Base-by-base conservation (phyloP, 2,329 filamentous ascomycete species). In the Beauveria pseudobassiana region DNA sequence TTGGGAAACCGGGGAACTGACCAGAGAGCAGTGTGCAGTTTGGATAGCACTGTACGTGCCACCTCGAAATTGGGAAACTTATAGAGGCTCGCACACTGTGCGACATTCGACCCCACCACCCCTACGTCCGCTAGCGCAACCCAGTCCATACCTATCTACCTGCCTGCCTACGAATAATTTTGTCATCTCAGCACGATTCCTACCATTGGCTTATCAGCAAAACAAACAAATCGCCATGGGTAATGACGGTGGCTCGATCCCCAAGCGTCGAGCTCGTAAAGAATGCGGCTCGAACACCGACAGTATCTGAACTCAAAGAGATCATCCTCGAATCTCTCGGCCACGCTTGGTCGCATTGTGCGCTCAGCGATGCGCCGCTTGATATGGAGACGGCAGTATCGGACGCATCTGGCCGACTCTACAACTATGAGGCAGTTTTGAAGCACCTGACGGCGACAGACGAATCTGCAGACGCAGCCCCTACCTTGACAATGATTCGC, bases 161-260 rank as follows among this genome's bases (percentile, higher is more conserved):
- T 38, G 34, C 12, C 34, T 38, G 5, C 34, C 34, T 38, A 14
- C 12, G 12, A 38, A 38, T 14, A 16, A 16, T 16, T 38, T 38
- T 38, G 34, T 3, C 34, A 16, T 38, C 34, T 16, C 34, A 38
- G 42, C 18, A 30, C 6, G 49, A 51, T 51, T 26, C 18, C 30
- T 38, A 9, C n/a, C 20, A 14, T 30, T 16, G 4, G 14, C 18
- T 28, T 18, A 42, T 40, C 55, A n/a, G 65, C 72, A 18, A 26
- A n/a, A 24, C 38, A n/a, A 24, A 52, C 26, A 3, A 46, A 30
- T 16, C 8, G 10, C 58, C 68, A 97, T 99, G 95, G 95, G 95
- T 73, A 99, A 99, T 78, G 95, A 99, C 74, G 95, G 95, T 68
- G 95, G 95, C 73, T 93, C 91, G 67, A 99, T 99, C 68, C 95